These are phyloP conservation scores for Ottelia alismoides DNA, from an alignment of 106 monocot genomes.

Conservation along the genomic window DNA sequence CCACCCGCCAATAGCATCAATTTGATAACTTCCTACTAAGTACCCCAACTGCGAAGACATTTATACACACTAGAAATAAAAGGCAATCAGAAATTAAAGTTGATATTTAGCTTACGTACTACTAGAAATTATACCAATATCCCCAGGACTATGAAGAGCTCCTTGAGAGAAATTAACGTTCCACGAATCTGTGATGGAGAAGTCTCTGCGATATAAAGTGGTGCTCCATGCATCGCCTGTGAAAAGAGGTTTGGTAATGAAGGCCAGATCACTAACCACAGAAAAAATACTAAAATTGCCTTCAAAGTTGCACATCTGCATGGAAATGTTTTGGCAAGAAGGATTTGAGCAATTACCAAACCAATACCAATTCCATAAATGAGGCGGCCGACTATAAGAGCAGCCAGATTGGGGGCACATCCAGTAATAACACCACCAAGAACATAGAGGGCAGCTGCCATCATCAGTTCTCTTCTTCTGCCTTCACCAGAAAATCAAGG, in stretches of 20 bases:
- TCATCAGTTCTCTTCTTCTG: slow-evolving; percentile 84
- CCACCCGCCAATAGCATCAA: slow-evolving; percentile 89
- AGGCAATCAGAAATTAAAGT: not conserved
- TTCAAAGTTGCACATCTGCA: not conserved
- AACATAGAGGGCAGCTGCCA: slow-evolving; percentile 60
- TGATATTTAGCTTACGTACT: not conserved
- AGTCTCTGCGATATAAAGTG: slow-evolving; percentile 94
- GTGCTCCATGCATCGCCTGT: slow-evolving; percentile 98
- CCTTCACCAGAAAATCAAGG: slow-evolving; percentile 60
- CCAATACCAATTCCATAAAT: slow-evolving; percentile 91
- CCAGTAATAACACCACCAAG: slow-evolving; percentile 58
- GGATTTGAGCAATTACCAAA: slow-evolving; percentile 37
- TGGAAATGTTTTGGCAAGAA: not conserved
- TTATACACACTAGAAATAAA: too few relatives aligned
- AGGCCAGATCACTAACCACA: not conserved
- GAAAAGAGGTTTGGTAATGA: not conserved
- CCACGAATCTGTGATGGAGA: slow-evolving; percentile 94
- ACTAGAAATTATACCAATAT: slow-evolving; percentile 52
- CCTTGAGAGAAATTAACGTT: slow-evolving; percentile 93
- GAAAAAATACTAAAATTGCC: not conserved
- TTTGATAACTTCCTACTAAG: slow-evolving; percentile 74
- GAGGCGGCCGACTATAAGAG: slow-evolving; percentile 76
- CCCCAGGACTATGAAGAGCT: slow-evolving; percentile 92
- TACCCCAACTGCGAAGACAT: slow-evolving; percentile 67
- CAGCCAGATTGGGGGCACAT: slow-evolving; percentile 49